Conservation (phyloP, 176 grass and related monocot genomes). For the Saccharum officinarum region DNA sequence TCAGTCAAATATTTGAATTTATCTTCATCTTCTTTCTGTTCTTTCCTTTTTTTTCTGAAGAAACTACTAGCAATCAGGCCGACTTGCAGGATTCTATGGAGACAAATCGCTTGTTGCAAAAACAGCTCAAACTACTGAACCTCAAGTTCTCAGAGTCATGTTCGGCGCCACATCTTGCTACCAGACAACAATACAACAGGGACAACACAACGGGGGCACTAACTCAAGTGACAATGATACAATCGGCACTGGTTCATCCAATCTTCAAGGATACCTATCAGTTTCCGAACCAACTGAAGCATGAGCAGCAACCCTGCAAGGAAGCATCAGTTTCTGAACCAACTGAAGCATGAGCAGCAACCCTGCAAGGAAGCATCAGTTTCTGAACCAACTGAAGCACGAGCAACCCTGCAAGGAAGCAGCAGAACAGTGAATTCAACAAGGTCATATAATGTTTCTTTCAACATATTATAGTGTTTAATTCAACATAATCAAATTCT, state of each 20-base stretch:
- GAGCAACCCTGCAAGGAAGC: conserved; percentile 55
- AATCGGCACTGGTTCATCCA: conserved; percentile 4
- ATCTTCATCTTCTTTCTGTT: no score
- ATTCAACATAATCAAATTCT: neutral
- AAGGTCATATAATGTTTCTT: neutral
- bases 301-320: conserved; percentile 55
- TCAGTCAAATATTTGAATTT: neutral
- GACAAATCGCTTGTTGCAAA: neutral
- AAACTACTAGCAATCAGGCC: neutral
- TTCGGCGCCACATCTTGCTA: neutral
- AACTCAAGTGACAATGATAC: conserved; percentile 31
- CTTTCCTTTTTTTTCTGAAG: neutral
- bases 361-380: conserved; percentile 48
- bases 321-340: conserved; percentile 51
- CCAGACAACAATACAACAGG: conserved; percentile 25
- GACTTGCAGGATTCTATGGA: neutral
- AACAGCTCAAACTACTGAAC: conserved; percentile 14
- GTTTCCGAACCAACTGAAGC: conserved; percentile 57
- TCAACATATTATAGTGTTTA: neutral
- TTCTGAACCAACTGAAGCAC: conserved; percentile 62
- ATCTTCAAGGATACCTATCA: conserved; percentile 7
- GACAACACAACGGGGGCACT: conserved; percentile 11
- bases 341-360: conserved; percentile 65
- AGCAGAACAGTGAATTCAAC: neutral
- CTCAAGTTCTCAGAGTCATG: conserved; percentile 2